Evolutionary conservation across 2,329 filamentous ascomycete species (phyloP).

Genomic region (Cladophialophora carrionii): DNA sequence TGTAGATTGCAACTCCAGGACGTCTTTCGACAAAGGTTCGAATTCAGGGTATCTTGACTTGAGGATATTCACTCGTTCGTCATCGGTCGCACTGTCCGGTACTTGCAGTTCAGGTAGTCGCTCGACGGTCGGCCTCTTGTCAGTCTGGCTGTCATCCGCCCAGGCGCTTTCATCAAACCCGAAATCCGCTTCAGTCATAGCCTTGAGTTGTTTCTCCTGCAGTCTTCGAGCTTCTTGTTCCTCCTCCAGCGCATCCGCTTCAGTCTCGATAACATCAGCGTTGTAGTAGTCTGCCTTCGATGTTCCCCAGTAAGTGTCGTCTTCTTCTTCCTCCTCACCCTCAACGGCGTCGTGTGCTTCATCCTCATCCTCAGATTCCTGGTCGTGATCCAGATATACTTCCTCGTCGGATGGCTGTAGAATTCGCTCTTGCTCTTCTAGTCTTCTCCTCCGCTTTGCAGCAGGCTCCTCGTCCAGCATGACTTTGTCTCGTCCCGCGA

Average conservation of each 20-base stretch:
- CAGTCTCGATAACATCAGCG: slow-evolving; percentile 74
- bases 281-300: slow-evolving; percentile 92
- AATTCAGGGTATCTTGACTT: slow-evolving; percentile 89
- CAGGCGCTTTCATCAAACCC: slow-evolving; percentile 90
- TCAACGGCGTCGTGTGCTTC: slow-evolving; percentile 64
- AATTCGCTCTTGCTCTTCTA: slow-evolving; percentile 63
- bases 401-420: slow-evolving; percentile 66
- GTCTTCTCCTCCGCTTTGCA: slow-evolving; percentile 74
- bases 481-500: slow-evolving; percentile 82
- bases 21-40: slow-evolving; percentile 79
- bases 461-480: slow-evolving; percentile 79
- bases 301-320: slow-evolving; percentile 77
- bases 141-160: slow-evolving; percentile 59
- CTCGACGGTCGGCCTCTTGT: slow-evolving; percentile 66
- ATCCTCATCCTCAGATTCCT: slow-evolving; percentile 51
- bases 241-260: slow-evolving; percentile 81
- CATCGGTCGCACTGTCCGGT: slow-evolving; percentile 73
- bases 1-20: slow-evolving; percentile 67
- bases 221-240: slow-evolving; percentile 85
- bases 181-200: slow-evolving; percentile 90
- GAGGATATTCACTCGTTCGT: slow-evolving; percentile 75
- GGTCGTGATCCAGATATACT: slow-evolving; percentile 55
- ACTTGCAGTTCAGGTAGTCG: slow-evolving; percentile 83
- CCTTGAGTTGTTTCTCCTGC: slow-evolving; percentile 86
- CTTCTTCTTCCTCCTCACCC: slow-evolving; percentile 59